Evolutionary conservation across 768 basidiomycete species (phyloP).

Genomic region (Collybia sordida): DNA sequence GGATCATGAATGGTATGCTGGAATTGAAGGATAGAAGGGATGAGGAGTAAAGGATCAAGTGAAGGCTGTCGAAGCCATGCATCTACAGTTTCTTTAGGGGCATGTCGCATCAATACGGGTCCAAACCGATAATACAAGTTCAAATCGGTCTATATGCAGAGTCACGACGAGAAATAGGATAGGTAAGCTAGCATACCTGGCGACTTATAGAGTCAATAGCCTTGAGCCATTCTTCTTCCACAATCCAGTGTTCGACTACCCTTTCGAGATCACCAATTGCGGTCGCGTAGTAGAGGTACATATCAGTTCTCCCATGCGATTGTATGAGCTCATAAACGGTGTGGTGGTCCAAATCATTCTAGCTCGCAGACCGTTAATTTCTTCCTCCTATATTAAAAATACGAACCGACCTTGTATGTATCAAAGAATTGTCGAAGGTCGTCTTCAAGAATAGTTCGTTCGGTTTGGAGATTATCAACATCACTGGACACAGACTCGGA

Average conservation of each 20-base stretch:
- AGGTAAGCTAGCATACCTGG: slow-evolving; percentile 57
- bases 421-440: slow-evolving; percentile 91
- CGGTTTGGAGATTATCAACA: slow-evolving; percentile 79
- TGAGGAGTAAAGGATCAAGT: slow-evolving; percentile 79
- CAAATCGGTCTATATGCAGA: slow-evolving; percentile 59
- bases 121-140: slow-evolving; percentile 94
- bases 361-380: neutral
- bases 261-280: slow-evolving; percentile 78
- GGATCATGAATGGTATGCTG: slow-evolving; percentile 75
- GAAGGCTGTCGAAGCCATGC: slow-evolving; percentile 84
- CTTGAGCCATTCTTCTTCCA: slow-evolving; percentile 89
- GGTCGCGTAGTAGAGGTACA: slow-evolving; percentile 88
- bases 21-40: slow-evolving; percentile 84
- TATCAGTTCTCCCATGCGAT: slow-evolving; percentile 89
- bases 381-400: neutral
- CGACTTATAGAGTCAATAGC: slow-evolving; percentile 89
- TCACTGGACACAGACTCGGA: slow-evolving; percentile 82
- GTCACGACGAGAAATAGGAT: slow-evolving; percentile 4
- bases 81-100: slow-evolving; percentile 88
- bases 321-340: slow-evolving; percentile 93
- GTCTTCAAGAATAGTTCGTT: slow-evolving; percentile 84
- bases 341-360: slow-evolving; percentile 82
- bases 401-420: slow-evolving; percentile 77
- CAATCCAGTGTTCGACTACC: slow-evolving; percentile 89
- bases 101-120: slow-evolving; percentile 81